A percentile compares a stretch with the other conserved stretches of the same genome.
These are phyloP conservation scores for Gilbertella persicaria DNA, from an alignment of 371 early-diverging fungal genomes.

Conservation along the genomic window DNA sequence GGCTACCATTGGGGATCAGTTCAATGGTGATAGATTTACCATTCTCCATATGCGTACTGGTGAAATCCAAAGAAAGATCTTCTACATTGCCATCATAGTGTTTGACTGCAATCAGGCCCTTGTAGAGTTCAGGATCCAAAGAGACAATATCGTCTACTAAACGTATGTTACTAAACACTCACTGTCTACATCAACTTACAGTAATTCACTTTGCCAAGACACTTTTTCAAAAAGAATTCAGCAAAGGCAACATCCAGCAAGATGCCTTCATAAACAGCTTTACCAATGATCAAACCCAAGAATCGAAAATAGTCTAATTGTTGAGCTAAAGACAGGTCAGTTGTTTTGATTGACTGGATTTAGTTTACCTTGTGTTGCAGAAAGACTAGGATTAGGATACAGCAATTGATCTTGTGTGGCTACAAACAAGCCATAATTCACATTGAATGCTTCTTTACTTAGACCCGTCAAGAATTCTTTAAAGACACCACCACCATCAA, in stretches of 20 bases:
- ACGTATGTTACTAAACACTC: no score
- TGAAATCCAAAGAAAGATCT: slow-evolving; percentile 82
- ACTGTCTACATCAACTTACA: slow-evolving; percentile 42
- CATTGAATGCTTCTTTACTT: slow-evolving; percentile 82
- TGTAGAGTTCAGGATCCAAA: slow-evolving; percentile 85
- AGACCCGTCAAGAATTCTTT: slow-evolving; percentile 82
- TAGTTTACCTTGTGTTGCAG: slow-evolving; percentile 54
- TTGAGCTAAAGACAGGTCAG: slow-evolving; percentile 26
- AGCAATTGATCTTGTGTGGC: slow-evolving; percentile 75
- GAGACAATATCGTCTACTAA: slow-evolving; percentile 88
- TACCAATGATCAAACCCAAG: slow-evolving; percentile 90
- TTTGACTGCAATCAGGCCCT: slow-evolving; percentile 79
- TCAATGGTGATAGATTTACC: slow-evolving; percentile 65
- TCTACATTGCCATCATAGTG: slow-evolving; percentile 75
- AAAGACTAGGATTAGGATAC: slow-evolving; percentile 77
- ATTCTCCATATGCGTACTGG: slow-evolving; percentile 67
- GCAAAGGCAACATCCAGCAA: slow-evolving; percentile 93
- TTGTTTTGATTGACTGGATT: slow-evolving; percentile 1
- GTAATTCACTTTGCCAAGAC: slow-evolving; percentile 75
- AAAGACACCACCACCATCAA: slow-evolving; percentile 90
- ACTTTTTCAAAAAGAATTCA: slow-evolving; percentile 87
- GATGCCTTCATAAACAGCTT: slow-evolving; percentile 93
- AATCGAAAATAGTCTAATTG: slow-evolving; percentile 81
- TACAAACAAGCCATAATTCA: slow-evolving; percentile 77
- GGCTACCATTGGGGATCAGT: slow-evolving; percentile 75